phyloP scores from a whole-genome alignment of 345 rosid genomes.

The Brassica nigra region DNA sequence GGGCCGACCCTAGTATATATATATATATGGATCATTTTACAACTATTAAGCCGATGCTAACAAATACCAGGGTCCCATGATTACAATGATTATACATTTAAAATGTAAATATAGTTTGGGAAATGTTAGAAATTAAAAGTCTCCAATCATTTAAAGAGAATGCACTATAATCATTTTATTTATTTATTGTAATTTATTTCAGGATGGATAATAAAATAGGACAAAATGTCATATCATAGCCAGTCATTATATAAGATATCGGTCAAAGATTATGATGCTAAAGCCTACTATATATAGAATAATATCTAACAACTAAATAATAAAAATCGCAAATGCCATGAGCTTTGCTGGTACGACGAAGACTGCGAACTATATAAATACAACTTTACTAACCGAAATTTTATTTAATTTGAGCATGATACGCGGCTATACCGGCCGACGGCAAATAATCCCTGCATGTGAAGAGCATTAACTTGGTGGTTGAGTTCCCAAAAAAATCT shows the following conservation, averaged over 20 bases:
- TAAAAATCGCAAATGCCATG: constrained; percentile 17
- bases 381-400: constrained; percentile 21
- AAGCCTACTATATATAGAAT: background rate
- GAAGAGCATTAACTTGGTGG: constrained; percentile 45
- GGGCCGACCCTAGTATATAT: too few species aligned
- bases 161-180: background rate
- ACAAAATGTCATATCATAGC: constrained; percentile 29
- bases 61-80: constrained; percentile 19
- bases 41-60: background rate
- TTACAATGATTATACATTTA: constrained; percentile 15
- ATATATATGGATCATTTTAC: background rate
- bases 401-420: constrained; percentile 38
- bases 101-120: background rate
- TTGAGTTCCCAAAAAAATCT: constrained; percentile 30
- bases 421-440: constrained; percentile 61
- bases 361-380: constrained; percentile 25
- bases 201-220: constrained; percentile 20
- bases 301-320: background rate
- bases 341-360: constrained; percentile 33
- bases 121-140: background rate
- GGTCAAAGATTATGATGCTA: constrained; percentile 35
- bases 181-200: constrained; percentile 2
- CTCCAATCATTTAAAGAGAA: constrained; percentile 34
- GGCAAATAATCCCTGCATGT: constrained; percentile 71
- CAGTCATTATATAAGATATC: constrained; percentile 32